A percentile compares a stretch with the other conserved stretches of the same genome.
Conservation (phyloP, 1,284 basidiomycete species). For the Heimioporus punctisporus region DNA sequence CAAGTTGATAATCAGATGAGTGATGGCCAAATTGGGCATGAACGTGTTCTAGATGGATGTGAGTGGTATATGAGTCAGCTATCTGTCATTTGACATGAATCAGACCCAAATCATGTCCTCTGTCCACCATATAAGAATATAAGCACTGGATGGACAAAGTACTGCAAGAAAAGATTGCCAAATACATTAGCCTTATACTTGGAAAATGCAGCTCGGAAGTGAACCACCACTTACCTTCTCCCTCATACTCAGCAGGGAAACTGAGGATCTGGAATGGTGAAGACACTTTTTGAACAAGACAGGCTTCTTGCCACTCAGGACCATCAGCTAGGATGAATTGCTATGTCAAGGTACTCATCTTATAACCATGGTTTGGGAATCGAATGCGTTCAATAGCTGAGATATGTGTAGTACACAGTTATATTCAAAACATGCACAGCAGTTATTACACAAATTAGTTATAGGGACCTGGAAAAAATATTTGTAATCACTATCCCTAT, state of each 20-base stretch:
- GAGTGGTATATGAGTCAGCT: too few relatives aligned
- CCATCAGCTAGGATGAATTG: background rate
- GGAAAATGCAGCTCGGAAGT: background rate
- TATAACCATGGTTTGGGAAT: background rate
- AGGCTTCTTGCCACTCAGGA: background rate
- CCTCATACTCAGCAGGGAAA: background rate
- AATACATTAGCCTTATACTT: background rate
- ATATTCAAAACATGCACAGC: background rate
- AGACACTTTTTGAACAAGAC: background rate
- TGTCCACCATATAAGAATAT: constrained; percentile 1
- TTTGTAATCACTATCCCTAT: background rate
- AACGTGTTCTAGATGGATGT: background rate
- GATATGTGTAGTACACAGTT: background rate
- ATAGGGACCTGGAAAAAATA: constrained; percentile 3
- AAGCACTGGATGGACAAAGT: too few relatives aligned
- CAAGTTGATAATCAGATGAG: background rate
- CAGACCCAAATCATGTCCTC: background rate
- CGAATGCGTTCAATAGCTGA: background rate
- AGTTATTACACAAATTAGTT: background rate
- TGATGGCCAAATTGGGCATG: background rate
- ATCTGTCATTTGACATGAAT: too few relatives aligned
- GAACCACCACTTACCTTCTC: background rate
- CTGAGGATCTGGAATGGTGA: constrained; percentile 1
- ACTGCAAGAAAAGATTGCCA: background rate
- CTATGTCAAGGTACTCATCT: background rate